These are phyloP conservation scores for Drosera capensis DNA, from an alignment of 148 eudicot genomes.

Conservation along the genomic window DNA sequence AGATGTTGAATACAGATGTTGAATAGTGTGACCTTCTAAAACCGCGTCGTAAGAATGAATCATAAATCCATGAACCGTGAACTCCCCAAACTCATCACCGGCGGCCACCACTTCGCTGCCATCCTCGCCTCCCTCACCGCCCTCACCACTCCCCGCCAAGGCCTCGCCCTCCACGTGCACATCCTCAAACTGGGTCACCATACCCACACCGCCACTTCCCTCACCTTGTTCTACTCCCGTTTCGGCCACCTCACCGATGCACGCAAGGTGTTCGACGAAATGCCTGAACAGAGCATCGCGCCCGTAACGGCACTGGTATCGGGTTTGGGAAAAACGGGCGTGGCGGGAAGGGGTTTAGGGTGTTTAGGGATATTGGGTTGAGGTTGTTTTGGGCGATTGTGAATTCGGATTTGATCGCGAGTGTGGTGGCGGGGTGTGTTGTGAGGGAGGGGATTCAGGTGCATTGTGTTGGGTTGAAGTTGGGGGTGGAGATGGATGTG, in stretches of 20 bases:
- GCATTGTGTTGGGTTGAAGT: constrained; percentile 66
- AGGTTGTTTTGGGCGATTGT: constrained; percentile 25
- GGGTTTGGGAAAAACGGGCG: constrained; percentile 41
- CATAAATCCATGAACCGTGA: no score
- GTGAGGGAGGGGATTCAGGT: constrained; percentile 36
- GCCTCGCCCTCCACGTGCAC: no score
- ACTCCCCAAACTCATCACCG: no score
- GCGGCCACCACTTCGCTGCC: no score
- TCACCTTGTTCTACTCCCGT: no score
- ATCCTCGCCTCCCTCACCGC: no score
- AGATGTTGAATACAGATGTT: no score
- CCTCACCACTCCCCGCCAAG: no score
- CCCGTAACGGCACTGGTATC: constrained; percentile 23
- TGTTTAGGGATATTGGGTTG: constrained; percentile 33
- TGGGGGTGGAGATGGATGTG: constrained; percentile 60
- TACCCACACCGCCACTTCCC: no score
- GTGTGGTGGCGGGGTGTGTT: constrained; percentile 40
- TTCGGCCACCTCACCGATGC: constrained; percentile 3
- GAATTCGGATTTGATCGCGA: constrained; percentile 53
- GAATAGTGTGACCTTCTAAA: no score
- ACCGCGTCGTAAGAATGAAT: no score
- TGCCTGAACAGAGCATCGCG: constrained; percentile 13
- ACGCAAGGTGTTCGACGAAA: constrained; percentile 23
- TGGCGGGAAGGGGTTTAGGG: constrained; percentile 23
- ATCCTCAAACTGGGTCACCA: no score